Evolutionary conservation across 441 rosid species (phyloP).

Genomic region (Lepidium campestre): DNA sequence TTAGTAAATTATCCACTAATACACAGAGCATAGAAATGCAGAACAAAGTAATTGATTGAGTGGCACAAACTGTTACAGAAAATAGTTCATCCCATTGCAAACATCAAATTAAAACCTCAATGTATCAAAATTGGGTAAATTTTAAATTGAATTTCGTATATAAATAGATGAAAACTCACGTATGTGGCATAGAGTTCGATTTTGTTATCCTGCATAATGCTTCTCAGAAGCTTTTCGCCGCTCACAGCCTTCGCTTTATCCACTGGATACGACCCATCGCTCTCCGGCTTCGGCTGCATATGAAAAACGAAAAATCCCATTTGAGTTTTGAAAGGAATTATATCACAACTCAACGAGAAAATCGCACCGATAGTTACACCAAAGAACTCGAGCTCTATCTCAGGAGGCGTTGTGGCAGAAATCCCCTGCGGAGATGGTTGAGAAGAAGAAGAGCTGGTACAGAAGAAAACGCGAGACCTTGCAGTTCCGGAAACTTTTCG

Average conservation of each 20-base stretch:
- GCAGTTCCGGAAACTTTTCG: background rate
- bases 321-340: background rate
- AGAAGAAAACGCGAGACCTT: slow-evolving; percentile 6
- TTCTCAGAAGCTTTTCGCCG: slow-evolving; percentile 79
- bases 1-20: background rate
- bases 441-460: slow-evolving; percentile 26
- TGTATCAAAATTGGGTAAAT: background rate
- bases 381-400: slow-evolving; percentile 69
- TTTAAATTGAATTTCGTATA: background rate
- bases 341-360: background rate
- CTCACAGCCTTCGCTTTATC: slow-evolving; percentile 59
- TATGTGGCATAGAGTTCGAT: slow-evolving; percentile 80
- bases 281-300: slow-evolving; percentile 61
- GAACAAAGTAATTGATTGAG: background rate
- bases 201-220: slow-evolving; percentile 70
- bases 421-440: slow-evolving; percentile 16
- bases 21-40: background rate
- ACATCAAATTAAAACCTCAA: background rate
- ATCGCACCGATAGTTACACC: slow-evolving; percentile 37
- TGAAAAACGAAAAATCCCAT: background rate
- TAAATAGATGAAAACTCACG: slow-evolving; percentile 34
- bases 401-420: slow-evolving; percentile 34
- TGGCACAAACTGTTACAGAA: background rate
- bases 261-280: slow-evolving; percentile 52
- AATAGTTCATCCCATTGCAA: background rate